phyloP scores from a whole-genome alignment of 768 basidiomycete genomes.

The Termitomyces sp. region DNA sequence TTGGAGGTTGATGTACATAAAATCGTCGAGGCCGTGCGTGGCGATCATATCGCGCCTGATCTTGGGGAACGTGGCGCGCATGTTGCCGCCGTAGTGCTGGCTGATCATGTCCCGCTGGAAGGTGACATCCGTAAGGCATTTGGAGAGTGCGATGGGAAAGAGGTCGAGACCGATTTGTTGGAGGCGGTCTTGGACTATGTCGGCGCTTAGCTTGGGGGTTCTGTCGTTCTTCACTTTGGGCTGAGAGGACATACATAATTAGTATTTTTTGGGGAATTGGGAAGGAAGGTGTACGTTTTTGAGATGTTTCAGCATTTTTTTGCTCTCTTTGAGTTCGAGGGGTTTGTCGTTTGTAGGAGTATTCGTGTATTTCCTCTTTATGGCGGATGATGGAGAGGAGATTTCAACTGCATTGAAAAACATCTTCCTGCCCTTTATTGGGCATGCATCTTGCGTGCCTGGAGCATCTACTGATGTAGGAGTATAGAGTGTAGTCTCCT shows the following conservation, averaged over 20 bases:
- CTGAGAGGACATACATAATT: neutral
- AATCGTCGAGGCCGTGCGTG: slow-evolving; percentile 25
- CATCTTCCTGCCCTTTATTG: neutral
- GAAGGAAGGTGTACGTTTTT: neutral
- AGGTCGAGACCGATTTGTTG: slow-evolving; percentile 18
- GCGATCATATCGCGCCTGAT: slow-evolving; percentile 16
- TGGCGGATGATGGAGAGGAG: neutral
- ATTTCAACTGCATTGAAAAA: neutral
- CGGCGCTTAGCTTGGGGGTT: neutral
- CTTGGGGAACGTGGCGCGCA: slow-evolving; percentile 22
- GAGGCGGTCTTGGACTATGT: slow-evolving; percentile 7
- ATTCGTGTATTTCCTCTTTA: neutral
- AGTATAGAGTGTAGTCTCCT: neutral
- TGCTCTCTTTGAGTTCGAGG: neutral
- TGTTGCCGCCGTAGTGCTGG: slow-evolving; percentile 29
- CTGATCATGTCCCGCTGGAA: slow-evolving; percentile 26
- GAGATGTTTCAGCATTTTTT: neutral
- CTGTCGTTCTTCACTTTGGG: neutral
- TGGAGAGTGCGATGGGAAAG: slow-evolving; percentile 22
- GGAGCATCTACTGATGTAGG: neutral
- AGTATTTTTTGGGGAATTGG: neutral
- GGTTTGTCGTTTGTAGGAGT: neutral
- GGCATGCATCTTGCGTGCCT: neutral
- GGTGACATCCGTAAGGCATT: slow-evolving; percentile 19
- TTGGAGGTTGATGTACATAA: slow-evolving; percentile 26